A percentile compares a stretch with the other conserved stretches of the same genome.
These are phyloP conservation scores for Scytalidium lignicola DNA, from an alignment of 2,329 filamentous ascomycete genomes.

Conservation along the genomic window DNA sequence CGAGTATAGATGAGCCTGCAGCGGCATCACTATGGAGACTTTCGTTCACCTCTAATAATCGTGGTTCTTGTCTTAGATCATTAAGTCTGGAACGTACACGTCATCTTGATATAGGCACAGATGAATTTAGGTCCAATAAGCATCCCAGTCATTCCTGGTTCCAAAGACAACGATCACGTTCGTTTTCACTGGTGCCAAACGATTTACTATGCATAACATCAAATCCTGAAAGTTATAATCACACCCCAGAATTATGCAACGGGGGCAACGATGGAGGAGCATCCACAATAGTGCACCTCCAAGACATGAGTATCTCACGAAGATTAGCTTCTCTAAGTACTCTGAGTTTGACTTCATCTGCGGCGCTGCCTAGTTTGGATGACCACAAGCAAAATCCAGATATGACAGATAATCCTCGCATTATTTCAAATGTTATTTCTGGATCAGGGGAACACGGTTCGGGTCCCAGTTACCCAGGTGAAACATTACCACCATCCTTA, in stretches of 20 bases:
- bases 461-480: constrained; percentile 9
- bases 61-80: constrained; percentile 21
- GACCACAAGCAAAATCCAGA: constrained; percentile 15
- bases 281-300: constrained; percentile 14
- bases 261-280: constrained; percentile 20
- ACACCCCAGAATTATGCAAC: neutral
- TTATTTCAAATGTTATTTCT: constrained; percentile 8
- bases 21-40: constrained; percentile 25
- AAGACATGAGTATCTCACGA: constrained; percentile 25
- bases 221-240: neutral
- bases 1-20: constrained; percentile 18
- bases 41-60: constrained; percentile 21
- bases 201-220: neutral
- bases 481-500: constrained; percentile 9
- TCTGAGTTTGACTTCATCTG: constrained; percentile 18
- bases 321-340: constrained; percentile 16
- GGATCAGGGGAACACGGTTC: constrained; percentile 15
- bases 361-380: constrained; percentile 17
- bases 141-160: neutral
- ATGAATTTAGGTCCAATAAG: neutral
- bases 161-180: neutral
- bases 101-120: neutral
- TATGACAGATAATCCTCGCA: constrained; percentile 8
- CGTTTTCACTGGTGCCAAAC: neutral
- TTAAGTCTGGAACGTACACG: constrained; percentile 17